These are phyloP conservation scores for Vaccinium macrocarpon DNA, from an alignment of 148 eudicot genomes.

Conservation along the genomic window DNA sequence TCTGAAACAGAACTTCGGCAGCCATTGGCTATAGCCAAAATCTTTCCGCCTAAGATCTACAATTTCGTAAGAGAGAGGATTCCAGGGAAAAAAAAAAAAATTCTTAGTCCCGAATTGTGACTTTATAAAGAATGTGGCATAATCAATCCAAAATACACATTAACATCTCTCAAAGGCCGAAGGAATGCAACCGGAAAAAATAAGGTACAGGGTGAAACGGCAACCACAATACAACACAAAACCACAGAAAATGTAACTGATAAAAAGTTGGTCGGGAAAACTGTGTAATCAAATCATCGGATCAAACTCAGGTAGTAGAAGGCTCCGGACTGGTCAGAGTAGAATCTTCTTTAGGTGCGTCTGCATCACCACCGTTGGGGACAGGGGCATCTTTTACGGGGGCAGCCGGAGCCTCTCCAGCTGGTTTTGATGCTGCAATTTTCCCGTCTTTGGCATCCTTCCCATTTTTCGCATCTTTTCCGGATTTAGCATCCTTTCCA, in stretches of 20 bases:
- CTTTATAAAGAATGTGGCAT: constrained; percentile 14
- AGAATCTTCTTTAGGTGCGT: constrained; percentile 35
- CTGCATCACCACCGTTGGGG: constrained; percentile 37
- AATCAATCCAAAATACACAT: constrained; percentile 12
- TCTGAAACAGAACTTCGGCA: neutral
- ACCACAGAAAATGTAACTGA: neutral
- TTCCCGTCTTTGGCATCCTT: constrained; percentile 35
- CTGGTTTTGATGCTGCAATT: constrained; percentile 25
- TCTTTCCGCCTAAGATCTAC: neutral
- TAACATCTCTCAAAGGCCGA: constrained; percentile 1
- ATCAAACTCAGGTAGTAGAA: constrained; percentile 25
- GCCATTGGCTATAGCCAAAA: neutral
- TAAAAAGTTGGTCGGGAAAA: constrained; percentile 2
- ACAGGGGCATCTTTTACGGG: constrained; percentile 29
- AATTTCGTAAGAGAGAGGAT: neutral
- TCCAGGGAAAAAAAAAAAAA: neutral
- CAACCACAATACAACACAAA: constrained; percentile 7
- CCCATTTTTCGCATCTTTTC: constrained; percentile 34
- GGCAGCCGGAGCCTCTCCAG: constrained; percentile 19
- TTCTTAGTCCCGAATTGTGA: neutral
- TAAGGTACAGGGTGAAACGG: constrained; percentile 5
- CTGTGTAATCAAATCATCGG: neutral
- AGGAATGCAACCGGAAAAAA: neutral
- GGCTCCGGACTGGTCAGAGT: constrained; percentile 40
- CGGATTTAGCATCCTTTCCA: constrained; percentile 28